phyloP scores from a whole-genome alignment of 805 yeast genomes.

The Ogataea sp. region DNA sequence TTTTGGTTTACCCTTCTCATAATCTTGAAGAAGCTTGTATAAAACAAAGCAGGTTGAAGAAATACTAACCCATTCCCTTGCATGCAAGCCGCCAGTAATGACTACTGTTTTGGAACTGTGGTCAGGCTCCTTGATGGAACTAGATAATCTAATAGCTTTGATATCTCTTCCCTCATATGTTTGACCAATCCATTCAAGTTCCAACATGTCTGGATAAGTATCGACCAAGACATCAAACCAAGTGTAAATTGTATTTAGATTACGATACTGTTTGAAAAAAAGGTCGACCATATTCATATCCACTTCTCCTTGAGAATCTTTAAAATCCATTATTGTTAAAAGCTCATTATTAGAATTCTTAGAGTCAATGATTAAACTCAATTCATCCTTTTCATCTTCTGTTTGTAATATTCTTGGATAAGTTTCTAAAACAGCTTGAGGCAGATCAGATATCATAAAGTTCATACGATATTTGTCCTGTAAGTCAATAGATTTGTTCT shows the following conservation, averaged over 20 bases:
- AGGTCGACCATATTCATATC: slow-evolving; percentile 28
- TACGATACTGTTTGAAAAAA: slow-evolving; percentile 66
- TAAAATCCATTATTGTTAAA: not conserved
- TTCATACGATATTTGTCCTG: slow-evolving; percentile 15
- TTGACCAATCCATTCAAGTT: slow-evolving; percentile 60
- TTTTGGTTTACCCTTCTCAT: slow-evolving; percentile 30
- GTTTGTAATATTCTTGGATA: slow-evolving; percentile 27
- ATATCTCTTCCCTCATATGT: slow-evolving; percentile 70
- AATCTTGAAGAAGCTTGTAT: slow-evolving; percentile 37
- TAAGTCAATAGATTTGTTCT: not conserved
- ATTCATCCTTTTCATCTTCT: not conserved
- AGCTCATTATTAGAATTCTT: slow-evolving; percentile 2
- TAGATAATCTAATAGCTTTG: slow-evolving; percentile 56
- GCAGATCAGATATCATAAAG: slow-evolving; percentile 47
- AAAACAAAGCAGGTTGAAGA: slow-evolving; percentile 57
- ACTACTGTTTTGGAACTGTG: slow-evolving; percentile 49
- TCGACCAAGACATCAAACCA: slow-evolving; percentile 60
- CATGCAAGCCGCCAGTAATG: slow-evolving; percentile 79
- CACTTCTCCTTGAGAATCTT: slow-evolving; percentile 1
- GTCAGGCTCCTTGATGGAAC: slow-evolving; percentile 27
- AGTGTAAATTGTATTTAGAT: slow-evolving; percentile 56
- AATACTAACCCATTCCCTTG: slow-evolving; percentile 83
- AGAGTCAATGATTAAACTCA: slow-evolving; percentile 1
- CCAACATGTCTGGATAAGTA: slow-evolving; percentile 58
- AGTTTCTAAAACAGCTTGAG: slow-evolving; percentile 49